Percentiles rank a stretch among this genome's conserved stretches.
Evolutionary conservation across 306 rosid genomes (phyloP).

Genomic region (Arachis stenosperma): DNA sequence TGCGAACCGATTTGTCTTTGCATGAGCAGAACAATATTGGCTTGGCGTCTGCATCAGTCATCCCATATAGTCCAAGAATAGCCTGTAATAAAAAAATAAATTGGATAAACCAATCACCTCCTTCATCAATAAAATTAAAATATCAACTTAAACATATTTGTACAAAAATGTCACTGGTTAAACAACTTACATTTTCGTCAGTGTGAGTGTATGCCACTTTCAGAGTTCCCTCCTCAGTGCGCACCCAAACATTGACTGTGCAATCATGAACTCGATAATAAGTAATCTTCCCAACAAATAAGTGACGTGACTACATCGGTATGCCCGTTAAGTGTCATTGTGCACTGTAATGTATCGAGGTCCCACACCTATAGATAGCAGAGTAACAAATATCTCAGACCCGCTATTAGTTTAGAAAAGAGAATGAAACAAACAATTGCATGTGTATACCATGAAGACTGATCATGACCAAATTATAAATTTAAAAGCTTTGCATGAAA

Average conservation of each 20-base stretch:
- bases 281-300: conserved; percentile 29
- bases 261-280: conserved; percentile 34
- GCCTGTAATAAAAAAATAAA: conserved; percentile 35
- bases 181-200: conserved; percentile 45
- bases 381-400: background rate
- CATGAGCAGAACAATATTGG: conserved; percentile 46
- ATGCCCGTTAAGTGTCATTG: too few relatives aligned
- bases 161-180: background rate
- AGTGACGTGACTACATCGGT: too few relatives aligned
- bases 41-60: too few relatives aligned
- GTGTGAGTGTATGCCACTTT: conserved; percentile 37
- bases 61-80: conserved; percentile 20
- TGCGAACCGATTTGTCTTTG: conserved; percentile 43
- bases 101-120: background rate
- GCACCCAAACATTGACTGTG: conserved; percentile 47
- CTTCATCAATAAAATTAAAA: background rate
- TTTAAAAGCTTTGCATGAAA: background rate
- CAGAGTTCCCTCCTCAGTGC: conserved; percentile 30
- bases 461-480: background rate
- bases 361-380: conserved; percentile 46
- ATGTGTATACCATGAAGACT: background rate
- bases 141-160: background rate
- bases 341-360: background rate
- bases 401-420: background rate
- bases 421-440: background rate